Evolutionary conservation across 495 filamentous ascomycete species (phyloP), one percentile per base, ranked within the genome.

Genomic region (Talaromyces stipitatus): DNA sequence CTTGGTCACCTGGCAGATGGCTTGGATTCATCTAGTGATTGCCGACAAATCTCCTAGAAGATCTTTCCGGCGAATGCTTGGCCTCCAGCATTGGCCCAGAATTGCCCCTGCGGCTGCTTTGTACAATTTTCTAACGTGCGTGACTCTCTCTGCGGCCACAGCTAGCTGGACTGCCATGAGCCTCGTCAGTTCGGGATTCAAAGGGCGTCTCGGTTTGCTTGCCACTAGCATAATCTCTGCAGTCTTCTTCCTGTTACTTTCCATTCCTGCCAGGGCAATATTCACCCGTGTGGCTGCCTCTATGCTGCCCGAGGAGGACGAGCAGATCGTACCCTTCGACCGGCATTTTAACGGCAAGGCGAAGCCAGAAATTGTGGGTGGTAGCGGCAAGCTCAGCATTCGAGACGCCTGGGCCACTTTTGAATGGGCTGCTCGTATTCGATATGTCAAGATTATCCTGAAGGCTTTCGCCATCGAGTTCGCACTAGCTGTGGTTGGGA

Each of bases 401-500:
- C 65, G 78, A 26, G 86, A 90, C 61, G 89, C 88, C 0, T 85
- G 88, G 83, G 77, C 70, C 51, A 86, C 79, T 26, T 87, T 95
- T 64, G 78, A 85, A 60, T 76, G 82, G 61, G 69, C 78, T 54
- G 82, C 84, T 53, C 82, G 85, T 61, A 67, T 82, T 18, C 77
- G 89, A 20, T 77, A 90, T 55, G 65, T 83, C 58, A 85, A 85
- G 76, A 76, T 90, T 11, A 82, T 87, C 7, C 30, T 33, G 7
- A 33, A 33, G 12, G 12, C 30, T 12, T 7, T 33, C 7, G 30
- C 7, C 30, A 33, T 33, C n/a, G n/a, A n/a, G n/a, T n/a, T n/a
- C n/a, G n/a, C n/a, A n/a, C n/a, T n/a, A n/a, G n/a, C n/a, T n/a
- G n/a, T n/a, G n/a, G n/a, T n/a, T n/a, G n/a, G n/a, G n/a, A n/a